A percentile compares a stretch with the other conserved stretches of the same genome.
Conservation (phyloP, 768 basidiomycete genomes). For the Solioccasus polychromus region DNA sequence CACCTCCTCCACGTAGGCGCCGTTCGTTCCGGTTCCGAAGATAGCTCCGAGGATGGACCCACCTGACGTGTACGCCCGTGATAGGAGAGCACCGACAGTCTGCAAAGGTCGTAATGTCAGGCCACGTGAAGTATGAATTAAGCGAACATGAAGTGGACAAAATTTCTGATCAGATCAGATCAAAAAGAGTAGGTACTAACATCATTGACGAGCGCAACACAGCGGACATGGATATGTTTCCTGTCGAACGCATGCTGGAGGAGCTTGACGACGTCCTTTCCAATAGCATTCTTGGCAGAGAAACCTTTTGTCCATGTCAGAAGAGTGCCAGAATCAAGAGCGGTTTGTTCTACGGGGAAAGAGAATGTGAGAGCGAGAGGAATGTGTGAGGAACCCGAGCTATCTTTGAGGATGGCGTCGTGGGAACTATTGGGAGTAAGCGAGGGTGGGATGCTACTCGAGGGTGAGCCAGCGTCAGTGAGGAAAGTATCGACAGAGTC, state of each 20-base stretch:
- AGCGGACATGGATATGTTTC: constrained; percentile 89
- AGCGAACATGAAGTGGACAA: neutral
- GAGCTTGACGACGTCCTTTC: constrained; percentile 84
- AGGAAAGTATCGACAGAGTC: constrained; percentile 95
- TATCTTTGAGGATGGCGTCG: constrained; percentile 10
- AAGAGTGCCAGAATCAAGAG: constrained; percentile 84
- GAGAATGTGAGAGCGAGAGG: constrained; percentile 93
- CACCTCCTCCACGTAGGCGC: constrained; percentile 91
- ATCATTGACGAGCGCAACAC: constrained; percentile 92
- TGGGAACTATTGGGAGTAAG: constrained; percentile 17
- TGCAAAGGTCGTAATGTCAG: constrained; percentile 30
- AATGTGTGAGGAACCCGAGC: constrained; percentile 42
- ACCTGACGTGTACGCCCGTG: constrained; percentile 90
- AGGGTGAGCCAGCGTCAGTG: constrained; percentile 45
- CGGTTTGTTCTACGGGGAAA: constrained; percentile 97
- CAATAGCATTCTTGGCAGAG: constrained; percentile 84
- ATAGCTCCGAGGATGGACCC: constrained; percentile 88
- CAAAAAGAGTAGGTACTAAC: no score
- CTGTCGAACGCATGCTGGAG: constrained; percentile 90
- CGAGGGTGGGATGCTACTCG: constrained; percentile 24
- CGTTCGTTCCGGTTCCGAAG: constrained; percentile 98
- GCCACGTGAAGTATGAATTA: constrained; percentile 2
- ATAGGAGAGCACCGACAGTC: constrained; percentile 95
- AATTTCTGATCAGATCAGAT: no score
- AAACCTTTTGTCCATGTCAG: constrained; percentile 97